phyloP scores from a whole-genome alignment of 352 stramenopile genomes.

The Phytophthora kernoviae region DNA sequence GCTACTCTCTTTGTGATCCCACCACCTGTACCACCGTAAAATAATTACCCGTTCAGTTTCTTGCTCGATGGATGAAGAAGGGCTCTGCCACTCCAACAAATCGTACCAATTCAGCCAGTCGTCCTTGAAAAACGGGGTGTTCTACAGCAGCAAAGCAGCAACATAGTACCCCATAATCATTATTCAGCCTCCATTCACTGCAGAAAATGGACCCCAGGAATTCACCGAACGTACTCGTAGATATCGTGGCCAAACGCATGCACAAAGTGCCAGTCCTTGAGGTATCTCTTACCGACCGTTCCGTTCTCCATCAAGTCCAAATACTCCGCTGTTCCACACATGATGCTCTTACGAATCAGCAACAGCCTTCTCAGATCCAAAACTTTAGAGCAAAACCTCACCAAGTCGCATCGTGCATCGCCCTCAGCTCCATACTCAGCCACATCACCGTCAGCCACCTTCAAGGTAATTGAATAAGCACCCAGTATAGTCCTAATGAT shows the following conservation, averaged over 20 bases:
- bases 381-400: too few species aligned
- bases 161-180: too few species aligned
- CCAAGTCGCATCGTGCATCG: slow-evolving; percentile 69
- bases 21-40: slow-evolving; percentile 76
- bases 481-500: not conserved
- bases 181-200: too few species aligned
- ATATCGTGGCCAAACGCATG: slow-evolving; percentile 54
- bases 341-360: not conserved
- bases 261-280: slow-evolving; percentile 90
- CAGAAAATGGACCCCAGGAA: too few species aligned
- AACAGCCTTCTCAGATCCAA: too few species aligned
- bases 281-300: slow-evolving; percentile 60
- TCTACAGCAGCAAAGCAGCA: slow-evolving; percentile 33
- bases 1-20: slow-evolving; percentile 67
- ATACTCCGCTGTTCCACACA: slow-evolving; percentile 52
- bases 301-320: slow-evolving; percentile 55
- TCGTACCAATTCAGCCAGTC: slow-evolving; percentile 93
- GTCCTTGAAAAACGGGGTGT: slow-evolving; percentile 89
- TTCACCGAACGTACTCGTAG: slow-evolving; percentile 57
- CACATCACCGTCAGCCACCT: slow-evolving; percentile 69
- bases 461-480: not conserved
- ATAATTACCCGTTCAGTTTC: not conserved
- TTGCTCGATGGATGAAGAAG: slow-evolving; percentile 2
- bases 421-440: slow-evolving; percentile 66
- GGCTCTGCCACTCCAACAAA: not conserved